phyloP scores from a whole-genome alignment of 805 yeast species.

The Candida rishiriensis region DNA sequence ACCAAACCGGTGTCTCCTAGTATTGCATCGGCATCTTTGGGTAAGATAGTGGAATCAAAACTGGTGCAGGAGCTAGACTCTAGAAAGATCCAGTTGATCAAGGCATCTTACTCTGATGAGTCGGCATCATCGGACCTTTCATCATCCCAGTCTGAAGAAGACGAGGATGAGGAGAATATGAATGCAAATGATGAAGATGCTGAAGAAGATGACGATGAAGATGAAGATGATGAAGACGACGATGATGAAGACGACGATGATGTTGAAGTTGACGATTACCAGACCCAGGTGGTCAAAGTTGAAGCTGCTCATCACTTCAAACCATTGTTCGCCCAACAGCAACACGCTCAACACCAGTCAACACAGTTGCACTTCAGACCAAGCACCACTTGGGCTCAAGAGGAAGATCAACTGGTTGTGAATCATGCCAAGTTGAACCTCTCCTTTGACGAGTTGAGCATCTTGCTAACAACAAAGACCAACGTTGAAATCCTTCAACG shows the following conservation, averaged over 20 bases:
- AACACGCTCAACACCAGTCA: not conserved
- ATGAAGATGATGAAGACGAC: not conserved
- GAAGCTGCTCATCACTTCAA: not conserved
- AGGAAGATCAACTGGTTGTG: conserved; percentile 66
- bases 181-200: not conserved
- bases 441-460: conserved; percentile 66
- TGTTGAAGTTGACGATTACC: not conserved
- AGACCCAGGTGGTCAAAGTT: too few relatives aligned
- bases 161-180: not conserved
- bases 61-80: not conserved
- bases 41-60: not conserved
- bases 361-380: not conserved
- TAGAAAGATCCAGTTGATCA: not conserved
- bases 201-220: not conserved
- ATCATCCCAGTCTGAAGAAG: not conserved
- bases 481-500: conserved; percentile 70
- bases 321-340: not conserved
- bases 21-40: not conserved
- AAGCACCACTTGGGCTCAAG: conserved; percentile 44
- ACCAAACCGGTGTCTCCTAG: not conserved
- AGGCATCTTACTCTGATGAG: not conserved
- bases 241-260: not conserved
- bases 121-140: not conserved
- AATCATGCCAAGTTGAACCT: conserved; percentile 54
- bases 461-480: conserved; percentile 66